phyloP scores from a whole-genome alignment of 148 eudicot genomes.

The Beta vulgaris region DNA sequence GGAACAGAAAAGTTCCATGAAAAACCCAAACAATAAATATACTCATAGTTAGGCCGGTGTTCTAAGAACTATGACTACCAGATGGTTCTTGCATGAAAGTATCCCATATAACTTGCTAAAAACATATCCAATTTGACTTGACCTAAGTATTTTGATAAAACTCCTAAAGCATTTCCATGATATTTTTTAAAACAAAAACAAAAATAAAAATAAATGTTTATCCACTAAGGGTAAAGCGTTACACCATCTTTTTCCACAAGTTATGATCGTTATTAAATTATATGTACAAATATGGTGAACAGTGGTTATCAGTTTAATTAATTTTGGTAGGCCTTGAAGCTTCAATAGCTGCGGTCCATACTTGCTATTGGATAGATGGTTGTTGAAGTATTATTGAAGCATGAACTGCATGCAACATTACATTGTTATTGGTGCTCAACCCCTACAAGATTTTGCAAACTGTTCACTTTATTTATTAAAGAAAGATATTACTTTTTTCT shows the following conservation, averaged over 20 bases:
- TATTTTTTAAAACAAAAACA: too few species aligned
- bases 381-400: neutral
- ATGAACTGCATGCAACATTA: conserved; percentile 4
- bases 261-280: neutral
- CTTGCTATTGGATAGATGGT: neutral
- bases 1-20: too few species aligned
- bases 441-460: neutral
- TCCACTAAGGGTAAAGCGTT: neutral
- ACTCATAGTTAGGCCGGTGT: too few species aligned
- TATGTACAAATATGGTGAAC: neutral
- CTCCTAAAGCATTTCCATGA: too few species aligned
- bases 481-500: too few species aligned
- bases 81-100: too few species aligned
- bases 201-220: neutral
- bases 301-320: conserved; percentile 10
- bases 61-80: too few species aligned
- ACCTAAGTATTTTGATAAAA: too few species aligned
- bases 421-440: neutral
- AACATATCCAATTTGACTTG: too few species aligned
- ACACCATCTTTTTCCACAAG: neutral
- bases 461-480: neutral
- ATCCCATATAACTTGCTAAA: too few species aligned
- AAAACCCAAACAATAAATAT: too few species aligned
- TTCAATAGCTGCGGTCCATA: neutral
- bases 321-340: conserved; percentile 1